These are phyloP conservation scores for Orbilia ellipsospora DNA, from an alignment of 2,329 filamentous ascomycete genomes.

Conservation along the genomic window DNA sequence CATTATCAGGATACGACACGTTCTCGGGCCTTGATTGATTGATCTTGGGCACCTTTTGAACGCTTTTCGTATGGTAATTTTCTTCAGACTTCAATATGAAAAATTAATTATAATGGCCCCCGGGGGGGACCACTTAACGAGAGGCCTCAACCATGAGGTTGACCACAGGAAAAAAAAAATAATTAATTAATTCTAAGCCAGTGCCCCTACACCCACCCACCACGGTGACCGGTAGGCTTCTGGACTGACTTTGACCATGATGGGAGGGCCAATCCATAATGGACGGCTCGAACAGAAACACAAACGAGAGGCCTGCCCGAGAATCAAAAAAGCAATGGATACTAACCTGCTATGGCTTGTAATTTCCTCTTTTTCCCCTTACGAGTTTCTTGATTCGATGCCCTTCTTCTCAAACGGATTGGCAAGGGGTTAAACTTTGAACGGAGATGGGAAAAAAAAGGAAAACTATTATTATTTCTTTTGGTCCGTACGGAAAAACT, in stretches of 20 bases:
- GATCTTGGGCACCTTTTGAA: slow-evolving; percentile 16
- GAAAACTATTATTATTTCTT: slow-evolving; percentile 33
- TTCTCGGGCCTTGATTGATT: slow-evolving; percentile 23
- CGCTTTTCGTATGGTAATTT: slow-evolving; percentile 37
- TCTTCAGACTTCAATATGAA: slow-evolving; percentile 8
- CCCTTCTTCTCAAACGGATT: slow-evolving; percentile 50
- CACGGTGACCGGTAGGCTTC: slow-evolving; percentile 32
- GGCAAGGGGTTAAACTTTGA: slow-evolving; percentile 43
- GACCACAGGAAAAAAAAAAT: neutral
- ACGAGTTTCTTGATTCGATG: slow-evolving; percentile 55
- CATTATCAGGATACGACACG: slow-evolving; percentile 43
- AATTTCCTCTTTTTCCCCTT: slow-evolving; percentile 56
- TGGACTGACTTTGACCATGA: slow-evolving; percentile 48
- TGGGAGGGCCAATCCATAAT: slow-evolving; percentile 46
- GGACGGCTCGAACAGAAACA: slow-evolving; percentile 53
- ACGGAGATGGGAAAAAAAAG: too few relatives aligned
- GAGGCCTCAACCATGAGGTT: slow-evolving; percentile 18
- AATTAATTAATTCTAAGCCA: slow-evolving; percentile 25
- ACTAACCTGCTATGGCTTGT: slow-evolving; percentile 54
- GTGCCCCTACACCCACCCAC: slow-evolving; percentile 46
- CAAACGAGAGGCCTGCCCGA: slow-evolving; percentile 44
- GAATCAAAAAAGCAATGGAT: slow-evolving; percentile 50
- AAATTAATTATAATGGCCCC: slow-evolving; percentile 7
- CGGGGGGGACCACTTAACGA: slow-evolving; percentile 34
- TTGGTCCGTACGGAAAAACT: neutral